phyloP scores from a whole-genome alignment of 2,329 filamentous ascomycete species.

The Chaetomium globosum region DNA sequence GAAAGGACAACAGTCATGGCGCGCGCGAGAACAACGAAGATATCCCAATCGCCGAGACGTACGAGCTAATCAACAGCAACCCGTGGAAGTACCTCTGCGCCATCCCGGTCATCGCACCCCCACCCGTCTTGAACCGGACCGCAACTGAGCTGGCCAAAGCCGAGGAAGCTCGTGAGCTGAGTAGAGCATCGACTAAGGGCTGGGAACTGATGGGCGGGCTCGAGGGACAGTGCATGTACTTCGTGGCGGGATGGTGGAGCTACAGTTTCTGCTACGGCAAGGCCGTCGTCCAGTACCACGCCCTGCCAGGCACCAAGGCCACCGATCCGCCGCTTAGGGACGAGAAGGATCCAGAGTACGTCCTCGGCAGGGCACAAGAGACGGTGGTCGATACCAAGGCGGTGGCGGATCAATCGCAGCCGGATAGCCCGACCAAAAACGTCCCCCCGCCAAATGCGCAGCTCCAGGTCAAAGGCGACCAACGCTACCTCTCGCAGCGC shows the following conservation, averaged over 20 bases:
- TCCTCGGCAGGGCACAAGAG: slow-evolving; percentile 66
- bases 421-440: slow-evolving; percentile 29
- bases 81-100: slow-evolving; percentile 79
- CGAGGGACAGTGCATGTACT: slow-evolving; percentile 79
- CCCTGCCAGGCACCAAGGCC: slow-evolving; percentile 65
- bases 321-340: slow-evolving; percentile 78
- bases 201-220: slow-evolving; percentile 79
- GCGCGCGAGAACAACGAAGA: slow-evolving; percentile 42
- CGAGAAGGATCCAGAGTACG: slow-evolving; percentile 71
- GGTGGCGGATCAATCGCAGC: slow-evolving; percentile 33
- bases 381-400: slow-evolving; percentile 29
- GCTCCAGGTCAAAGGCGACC: slow-evolving; percentile 79
- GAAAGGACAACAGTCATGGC: slow-evolving; percentile 33
- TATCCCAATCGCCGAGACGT: slow-evolving; percentile 51
- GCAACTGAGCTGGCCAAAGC: slow-evolving; percentile 68
- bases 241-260: slow-evolving; percentile 88
- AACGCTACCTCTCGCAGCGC: slow-evolving; percentile 81
- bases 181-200: slow-evolving; percentile 73
- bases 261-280: slow-evolving; percentile 92
- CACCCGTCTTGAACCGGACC: slow-evolving; percentile 62
- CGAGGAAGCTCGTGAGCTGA: slow-evolving; percentile 79
- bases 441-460: slow-evolving; percentile 56
- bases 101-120: slow-evolving; percentile 69
- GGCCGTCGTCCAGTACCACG: slow-evolving; percentile 88
- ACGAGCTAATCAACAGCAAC: slow-evolving; percentile 74